Conservation (phyloP, 129 eudicot genomes). For the Tanacetum coccineum region DNA sequence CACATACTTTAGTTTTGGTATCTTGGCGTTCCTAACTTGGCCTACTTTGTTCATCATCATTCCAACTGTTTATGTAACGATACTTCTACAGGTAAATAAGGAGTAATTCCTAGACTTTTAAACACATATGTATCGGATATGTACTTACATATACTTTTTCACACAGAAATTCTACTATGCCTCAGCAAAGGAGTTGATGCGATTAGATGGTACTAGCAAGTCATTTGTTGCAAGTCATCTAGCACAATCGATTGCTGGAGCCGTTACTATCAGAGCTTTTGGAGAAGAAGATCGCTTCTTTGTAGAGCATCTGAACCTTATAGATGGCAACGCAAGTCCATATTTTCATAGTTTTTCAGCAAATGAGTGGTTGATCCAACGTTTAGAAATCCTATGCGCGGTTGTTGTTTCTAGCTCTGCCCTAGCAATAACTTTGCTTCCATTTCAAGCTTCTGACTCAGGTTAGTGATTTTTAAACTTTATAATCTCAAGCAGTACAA, state of each 20-base stretch:
- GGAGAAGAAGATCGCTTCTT: conserved; percentile 59
- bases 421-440: conserved; percentile 51
- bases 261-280: conserved; percentile 69
- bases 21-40: conserved; percentile 61
- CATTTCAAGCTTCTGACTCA: conserved; percentile 42
- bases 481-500: not conserved
- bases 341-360: conserved; percentile 66
- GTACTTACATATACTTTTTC: not conserved
- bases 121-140: not conserved
- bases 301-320: conserved; percentile 43
- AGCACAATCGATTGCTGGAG: conserved; percentile 70
- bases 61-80: conserved; percentile 42
- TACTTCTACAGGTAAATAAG: conserved; percentile 51
- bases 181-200: conserved; percentile 73
- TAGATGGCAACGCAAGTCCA: conserved; percentile 55
- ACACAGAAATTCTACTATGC: conserved; percentile 53
- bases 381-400: conserved; percentile 59
- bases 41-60: conserved; percentile 46
- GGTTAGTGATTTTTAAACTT: conserved; percentile 34
- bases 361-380: conserved; percentile 74
- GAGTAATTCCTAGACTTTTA: not conserved
- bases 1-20: conserved; percentile 41
- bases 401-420: conserved; percentile 55
- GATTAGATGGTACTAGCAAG: conserved; percentile 77
- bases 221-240: conserved; percentile 66